Conservation (phyloP, 768 basidiomycete species). For the Hirschioporus abietinus region DNA sequence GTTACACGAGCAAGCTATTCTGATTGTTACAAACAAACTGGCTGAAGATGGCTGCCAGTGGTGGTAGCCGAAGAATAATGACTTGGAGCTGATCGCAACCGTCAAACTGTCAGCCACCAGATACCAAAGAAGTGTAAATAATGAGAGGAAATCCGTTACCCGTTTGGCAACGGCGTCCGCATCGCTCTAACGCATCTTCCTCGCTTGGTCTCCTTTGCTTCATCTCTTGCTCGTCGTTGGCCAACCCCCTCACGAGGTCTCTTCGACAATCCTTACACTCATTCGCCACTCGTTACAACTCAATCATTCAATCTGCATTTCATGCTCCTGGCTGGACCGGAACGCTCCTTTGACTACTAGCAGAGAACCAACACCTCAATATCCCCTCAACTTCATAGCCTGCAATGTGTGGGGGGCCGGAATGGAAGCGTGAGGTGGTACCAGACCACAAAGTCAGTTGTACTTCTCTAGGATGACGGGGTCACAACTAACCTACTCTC, state of each 20-base stretch:
- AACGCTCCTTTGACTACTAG: constrained; percentile 21
- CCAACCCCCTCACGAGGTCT: constrained; percentile 11
- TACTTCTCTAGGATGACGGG: background rate
- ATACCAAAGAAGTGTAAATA: background rate
- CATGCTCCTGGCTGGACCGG: constrained; percentile 32
- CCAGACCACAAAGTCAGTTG: constrained; percentile 91
- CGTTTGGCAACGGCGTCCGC: background rate
- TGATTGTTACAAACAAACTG: too few relatives aligned
- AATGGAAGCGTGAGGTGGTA: constrained; percentile 97
- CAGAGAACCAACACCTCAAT: constrained; percentile 19
- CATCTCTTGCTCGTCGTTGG: constrained; percentile 3
- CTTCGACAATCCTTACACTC: constrained; percentile 22
- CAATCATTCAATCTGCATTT: constrained; percentile 10
- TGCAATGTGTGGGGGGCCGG: constrained; percentile 65
- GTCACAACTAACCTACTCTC: background rate
- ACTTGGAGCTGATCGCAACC: background rate
- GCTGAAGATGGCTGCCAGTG: too few relatives aligned
- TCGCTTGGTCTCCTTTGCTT: constrained; percentile 4
- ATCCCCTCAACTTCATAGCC: constrained; percentile 21
- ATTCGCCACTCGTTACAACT: constrained; percentile 13
- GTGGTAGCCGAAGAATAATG: too few relatives aligned
- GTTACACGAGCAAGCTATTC: too few relatives aligned
- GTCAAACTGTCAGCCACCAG: background rate
- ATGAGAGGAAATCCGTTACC: constrained; percentile 4
- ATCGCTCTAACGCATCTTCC: background rate